phyloP scores from a whole-genome alignment of 176 grass and related monocot genomes.

The Ensete ventricosum region DNA sequence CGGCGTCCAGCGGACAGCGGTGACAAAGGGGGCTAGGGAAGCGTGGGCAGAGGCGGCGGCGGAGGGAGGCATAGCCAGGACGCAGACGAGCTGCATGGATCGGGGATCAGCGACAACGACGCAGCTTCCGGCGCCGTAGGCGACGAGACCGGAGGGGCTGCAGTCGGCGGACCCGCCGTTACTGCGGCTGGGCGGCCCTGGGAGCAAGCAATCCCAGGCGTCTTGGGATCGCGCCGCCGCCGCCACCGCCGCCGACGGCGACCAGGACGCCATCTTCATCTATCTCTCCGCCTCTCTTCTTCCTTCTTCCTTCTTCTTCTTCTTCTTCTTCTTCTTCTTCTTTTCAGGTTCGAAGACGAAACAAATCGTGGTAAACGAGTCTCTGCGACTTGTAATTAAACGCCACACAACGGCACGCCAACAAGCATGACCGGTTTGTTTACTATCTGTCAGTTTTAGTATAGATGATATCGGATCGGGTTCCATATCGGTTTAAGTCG shows the following conservation, averaged over 20 bases:
- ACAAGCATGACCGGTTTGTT: too few species aligned
- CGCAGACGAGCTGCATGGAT: constrained; percentile 84
- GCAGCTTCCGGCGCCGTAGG: constrained; percentile 88
- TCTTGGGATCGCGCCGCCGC: constrained; percentile 27
- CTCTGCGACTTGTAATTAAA: not conserved
- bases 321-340: not conserved
- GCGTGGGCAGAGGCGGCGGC: constrained; percentile 22
- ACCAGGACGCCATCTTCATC: constrained; percentile 3
- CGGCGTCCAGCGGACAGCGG: constrained; percentile 34
- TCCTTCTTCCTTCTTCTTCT: not conserved
- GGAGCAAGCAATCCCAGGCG: constrained; percentile 48
- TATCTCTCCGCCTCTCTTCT: not conserved
- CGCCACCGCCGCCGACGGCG: not conserved
- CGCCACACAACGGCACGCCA: too few species aligned
- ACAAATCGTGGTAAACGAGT: not conserved
- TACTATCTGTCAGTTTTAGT: too few species aligned
- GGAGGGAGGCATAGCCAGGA: constrained; percentile 73
- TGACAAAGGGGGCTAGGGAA: constrained; percentile 35
- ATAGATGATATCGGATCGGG: too few species aligned
- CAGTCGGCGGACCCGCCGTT: constrained; percentile 84
- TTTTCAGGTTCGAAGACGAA: not conserved
- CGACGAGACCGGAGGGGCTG: constrained; percentile 71
- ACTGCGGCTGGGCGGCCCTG: constrained; percentile 67
- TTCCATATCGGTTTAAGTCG: too few species aligned
- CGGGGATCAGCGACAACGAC: constrained; percentile 71